Conservation (phyloP, 2,329 filamentous ascomycete genomes). For the Xylariaceae sp. region DNA sequence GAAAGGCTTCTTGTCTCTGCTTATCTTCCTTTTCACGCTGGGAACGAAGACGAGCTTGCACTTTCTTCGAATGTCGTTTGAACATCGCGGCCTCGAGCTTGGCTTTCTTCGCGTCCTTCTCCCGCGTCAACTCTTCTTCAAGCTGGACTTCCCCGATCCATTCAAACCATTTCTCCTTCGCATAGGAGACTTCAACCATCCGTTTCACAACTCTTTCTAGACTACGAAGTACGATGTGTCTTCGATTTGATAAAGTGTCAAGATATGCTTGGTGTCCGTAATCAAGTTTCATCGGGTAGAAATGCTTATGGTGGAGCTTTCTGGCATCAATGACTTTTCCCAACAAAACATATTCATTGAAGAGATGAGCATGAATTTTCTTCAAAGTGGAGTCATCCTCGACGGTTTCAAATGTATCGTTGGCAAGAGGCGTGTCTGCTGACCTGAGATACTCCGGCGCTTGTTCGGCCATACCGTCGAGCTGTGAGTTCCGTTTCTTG, state of each 20-base stretch:
- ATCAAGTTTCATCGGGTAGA: slow-evolving; percentile 29
- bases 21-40: slow-evolving; percentile 38
- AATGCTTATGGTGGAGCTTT: slow-evolving; percentile 29
- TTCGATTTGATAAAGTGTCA: slow-evolving; percentile 28
- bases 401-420: slow-evolving; percentile 37
- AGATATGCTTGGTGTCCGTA: slow-evolving; percentile 32
- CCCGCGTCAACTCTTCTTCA: slow-evolving; percentile 40
- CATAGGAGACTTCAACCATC: slow-evolving; percentile 40
- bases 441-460: slow-evolving; percentile 36
- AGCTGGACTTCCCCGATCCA: slow-evolving; percentile 44
- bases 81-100: slow-evolving; percentile 46
- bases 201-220: slow-evolving; percentile 41
- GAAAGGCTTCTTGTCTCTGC: slow-evolving; percentile 40
- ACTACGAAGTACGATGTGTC: slow-evolving; percentile 32
- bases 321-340: slow-evolving; percentile 24
- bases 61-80: slow-evolving; percentile 42
- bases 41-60: slow-evolving; percentile 37
- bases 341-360: slow-evolving; percentile 29
- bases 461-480: slow-evolving; percentile 35
- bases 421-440: slow-evolving; percentile 34
- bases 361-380: slow-evolving; percentile 39
- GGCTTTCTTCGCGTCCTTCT: slow-evolving; percentile 47
- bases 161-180: slow-evolving; percentile 45
- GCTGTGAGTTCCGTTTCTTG: slow-evolving; percentile 42
- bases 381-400: slow-evolving; percentile 34